These are phyloP conservation scores for Leptographium radiaticola DNA, from an alignment of 2,329 filamentous ascomycete species.

Conservation along the genomic window DNA sequence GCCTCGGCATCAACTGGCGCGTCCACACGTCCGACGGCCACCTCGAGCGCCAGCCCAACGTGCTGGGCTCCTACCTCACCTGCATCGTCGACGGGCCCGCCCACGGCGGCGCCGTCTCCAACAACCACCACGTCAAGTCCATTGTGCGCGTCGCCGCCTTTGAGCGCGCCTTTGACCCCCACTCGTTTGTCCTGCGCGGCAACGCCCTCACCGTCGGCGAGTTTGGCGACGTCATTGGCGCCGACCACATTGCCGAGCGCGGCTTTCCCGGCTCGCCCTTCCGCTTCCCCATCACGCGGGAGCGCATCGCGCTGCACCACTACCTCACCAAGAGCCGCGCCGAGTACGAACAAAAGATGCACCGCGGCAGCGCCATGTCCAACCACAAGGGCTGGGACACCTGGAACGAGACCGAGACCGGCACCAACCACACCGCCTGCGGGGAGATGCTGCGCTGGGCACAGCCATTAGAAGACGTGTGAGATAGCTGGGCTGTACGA, in stretches of 20 bases:
- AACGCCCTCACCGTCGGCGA: constrained; percentile 6
- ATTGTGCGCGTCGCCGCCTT: constrained; percentile 5
- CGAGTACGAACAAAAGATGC: constrained; percentile 9
- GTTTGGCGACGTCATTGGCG: constrained; percentile 3
- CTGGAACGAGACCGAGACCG: constrained; percentile 3
- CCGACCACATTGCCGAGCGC: neutral
- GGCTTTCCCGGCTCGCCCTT: neutral
- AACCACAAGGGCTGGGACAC: constrained; percentile 7
- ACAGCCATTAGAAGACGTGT: neutral
- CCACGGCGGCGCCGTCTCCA: neutral
- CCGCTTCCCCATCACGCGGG: constrained; percentile 6
- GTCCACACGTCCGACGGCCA: constrained; percentile 8
- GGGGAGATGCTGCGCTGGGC: constrained; percentile 10
- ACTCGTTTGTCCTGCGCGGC: constrained; percentile 4
- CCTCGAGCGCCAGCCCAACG: constrained; percentile 4
- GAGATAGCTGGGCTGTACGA: no score
- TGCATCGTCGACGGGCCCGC: constrained; percentile 5
- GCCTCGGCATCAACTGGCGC: constrained; percentile 7
- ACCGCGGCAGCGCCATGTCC: constrained; percentile 9
- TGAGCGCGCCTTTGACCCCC: constrained; percentile 4
- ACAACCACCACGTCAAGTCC: constrained; percentile 8
- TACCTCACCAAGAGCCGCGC: constrained; percentile 7
- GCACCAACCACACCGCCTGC: neutral
- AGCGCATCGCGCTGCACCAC: constrained; percentile 8
- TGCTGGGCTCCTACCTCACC: constrained; percentile 3